Evolutionary conservation across 2,329 filamentous ascomycete genomes (phyloP).

Genomic region (Fusarium sp.): DNA sequence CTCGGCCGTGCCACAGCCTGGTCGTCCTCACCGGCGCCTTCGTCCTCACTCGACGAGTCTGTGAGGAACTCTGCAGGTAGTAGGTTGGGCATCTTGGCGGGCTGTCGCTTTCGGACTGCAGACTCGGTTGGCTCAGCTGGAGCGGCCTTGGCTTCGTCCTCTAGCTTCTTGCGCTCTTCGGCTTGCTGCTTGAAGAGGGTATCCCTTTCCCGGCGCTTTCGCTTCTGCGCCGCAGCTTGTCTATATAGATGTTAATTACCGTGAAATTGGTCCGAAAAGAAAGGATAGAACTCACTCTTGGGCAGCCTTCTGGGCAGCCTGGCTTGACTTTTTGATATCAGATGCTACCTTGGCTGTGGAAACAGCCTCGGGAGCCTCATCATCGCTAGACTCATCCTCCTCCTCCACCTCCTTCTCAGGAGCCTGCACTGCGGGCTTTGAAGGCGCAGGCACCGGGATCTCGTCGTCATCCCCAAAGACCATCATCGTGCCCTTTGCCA

Average conservation of each 20-base stretch:
- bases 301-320: constrained; percentile 58
- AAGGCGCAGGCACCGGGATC: constrained; percentile 6
- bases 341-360: constrained; percentile 60
- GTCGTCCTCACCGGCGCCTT: constrained; percentile 46
- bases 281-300: constrained; percentile 55
- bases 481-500: constrained; percentile 43
- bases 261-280: background rate
- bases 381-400: constrained; percentile 55
- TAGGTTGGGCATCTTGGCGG: constrained; percentile 53
- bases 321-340: constrained; percentile 55
- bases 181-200: constrained; percentile 64
- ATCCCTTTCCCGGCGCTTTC: constrained; percentile 64
- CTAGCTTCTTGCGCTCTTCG: constrained; percentile 55
- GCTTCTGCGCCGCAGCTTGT: constrained; percentile 59
- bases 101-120: constrained; percentile 37
- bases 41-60: constrained; percentile 59
- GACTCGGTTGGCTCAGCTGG: constrained; percentile 10
- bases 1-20: constrained; percentile 45
- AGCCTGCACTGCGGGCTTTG: constrained; percentile 26
- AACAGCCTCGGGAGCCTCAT: constrained; percentile 66
- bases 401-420: constrained; percentile 44
- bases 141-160: constrained; percentile 37
- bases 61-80: constrained; percentile 63
- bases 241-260: constrained; percentile 46
- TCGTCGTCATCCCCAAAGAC: constrained; percentile 49